Conservation (phyloP, 2,329 filamentous ascomycete genomes). For the Ampelomyces quisqualis region DNA sequence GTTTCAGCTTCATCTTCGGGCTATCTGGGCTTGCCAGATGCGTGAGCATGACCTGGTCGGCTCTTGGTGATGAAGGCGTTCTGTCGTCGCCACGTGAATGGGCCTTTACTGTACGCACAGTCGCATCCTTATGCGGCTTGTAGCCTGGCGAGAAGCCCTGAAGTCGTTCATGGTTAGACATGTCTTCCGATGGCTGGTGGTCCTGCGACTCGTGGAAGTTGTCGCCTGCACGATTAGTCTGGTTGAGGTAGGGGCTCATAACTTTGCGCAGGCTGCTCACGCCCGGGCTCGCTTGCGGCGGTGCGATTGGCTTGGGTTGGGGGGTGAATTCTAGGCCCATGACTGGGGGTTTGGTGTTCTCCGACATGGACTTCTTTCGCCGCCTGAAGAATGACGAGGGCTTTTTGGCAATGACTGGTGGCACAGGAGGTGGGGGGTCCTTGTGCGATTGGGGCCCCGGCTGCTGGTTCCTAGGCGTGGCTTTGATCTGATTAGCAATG, state of each 20-base stretch:
- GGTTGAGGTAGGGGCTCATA: slow-evolving; percentile 77
- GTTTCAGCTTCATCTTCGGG: slow-evolving; percentile 46
- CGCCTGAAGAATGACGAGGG: slow-evolving; percentile 91
- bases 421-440: slow-evolving; percentile 26
- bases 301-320: slow-evolving; percentile 26
- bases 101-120: slow-evolving; percentile 64
- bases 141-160: slow-evolving; percentile 75
- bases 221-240: slow-evolving; percentile 27
- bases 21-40: slow-evolving; percentile 29
- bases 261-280: slow-evolving; percentile 80
- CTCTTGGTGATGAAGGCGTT: slow-evolving; percentile 27
- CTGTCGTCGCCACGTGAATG: slow-evolving; percentile 42
- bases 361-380: slow-evolving; percentile 84
- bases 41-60: slow-evolving; percentile 28
- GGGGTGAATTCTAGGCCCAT: slow-evolving; percentile 48
- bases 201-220: slow-evolving; percentile 31
- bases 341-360: slow-evolving; percentile 63
- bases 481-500: slow-evolving; percentile 53
- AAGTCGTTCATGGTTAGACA: slow-evolving; percentile 43
- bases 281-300: slow-evolving; percentile 50
- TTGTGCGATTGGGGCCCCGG: slow-evolving; percentile 24
- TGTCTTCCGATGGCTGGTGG: slow-evolving; percentile 27
- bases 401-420: slow-evolving; percentile 72
- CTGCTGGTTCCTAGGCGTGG: slow-evolving; percentile 33
- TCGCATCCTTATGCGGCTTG: slow-evolving; percentile 68